phyloP scores from a whole-genome alignment of 2,329 filamentous ascomycete species.

The Didymella exigua region DNA sequence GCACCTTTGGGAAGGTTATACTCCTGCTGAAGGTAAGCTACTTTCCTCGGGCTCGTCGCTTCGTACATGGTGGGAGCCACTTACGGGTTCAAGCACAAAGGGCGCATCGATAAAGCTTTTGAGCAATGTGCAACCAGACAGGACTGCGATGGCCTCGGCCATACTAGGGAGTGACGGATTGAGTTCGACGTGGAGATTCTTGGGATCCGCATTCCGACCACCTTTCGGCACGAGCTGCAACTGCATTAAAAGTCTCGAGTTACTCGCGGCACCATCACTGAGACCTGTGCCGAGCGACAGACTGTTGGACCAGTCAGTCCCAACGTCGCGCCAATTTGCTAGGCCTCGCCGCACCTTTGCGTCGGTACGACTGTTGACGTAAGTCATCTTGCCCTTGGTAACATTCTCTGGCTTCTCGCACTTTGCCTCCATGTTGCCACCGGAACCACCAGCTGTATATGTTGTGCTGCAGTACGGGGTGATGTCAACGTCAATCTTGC shows the following conservation, averaged over 20 bases:
- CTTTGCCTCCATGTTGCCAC: slow-evolving; percentile 63
- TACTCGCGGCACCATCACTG: slow-evolving; percentile 51
- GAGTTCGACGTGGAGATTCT: slow-evolving; percentile 48
- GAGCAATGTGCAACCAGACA: slow-evolving; percentile 70
- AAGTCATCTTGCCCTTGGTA: slow-evolving; percentile 58
- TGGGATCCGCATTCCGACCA: slow-evolving; percentile 11
- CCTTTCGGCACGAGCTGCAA: slow-evolving; percentile 45
- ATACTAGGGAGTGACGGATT: slow-evolving; percentile 65
- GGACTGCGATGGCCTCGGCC: slow-evolving; percentile 74
- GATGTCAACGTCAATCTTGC: slow-evolving; percentile 67
- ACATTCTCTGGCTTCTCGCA: slow-evolving; percentile 60
- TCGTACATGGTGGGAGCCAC: slow-evolving; percentile 1
- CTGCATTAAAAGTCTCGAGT: slow-evolving; percentile 53
- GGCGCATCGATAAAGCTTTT: slow-evolving; percentile 64
- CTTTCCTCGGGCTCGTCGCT: too few relatives aligned
- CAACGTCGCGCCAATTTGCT: slow-evolving; percentile 53
- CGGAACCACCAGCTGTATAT: slow-evolving; percentile 54
- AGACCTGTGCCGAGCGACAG: slow-evolving; percentile 53
- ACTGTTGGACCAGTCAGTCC: slow-evolving; percentile 50
- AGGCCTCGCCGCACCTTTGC: slow-evolving; percentile 60
- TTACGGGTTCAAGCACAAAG: slow-evolving; percentile 59
- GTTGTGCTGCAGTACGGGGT: slow-evolving; percentile 70
- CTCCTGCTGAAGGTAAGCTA: slow-evolving; percentile 29
- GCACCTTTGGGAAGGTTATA: slow-evolving; percentile 31
- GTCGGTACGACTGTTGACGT: slow-evolving; percentile 57